These are phyloP conservation scores for Amauroascus verrucosus DNA, from an alignment of 2,329 filamentous ascomycete genomes.

Conservation along the genomic window DNA sequence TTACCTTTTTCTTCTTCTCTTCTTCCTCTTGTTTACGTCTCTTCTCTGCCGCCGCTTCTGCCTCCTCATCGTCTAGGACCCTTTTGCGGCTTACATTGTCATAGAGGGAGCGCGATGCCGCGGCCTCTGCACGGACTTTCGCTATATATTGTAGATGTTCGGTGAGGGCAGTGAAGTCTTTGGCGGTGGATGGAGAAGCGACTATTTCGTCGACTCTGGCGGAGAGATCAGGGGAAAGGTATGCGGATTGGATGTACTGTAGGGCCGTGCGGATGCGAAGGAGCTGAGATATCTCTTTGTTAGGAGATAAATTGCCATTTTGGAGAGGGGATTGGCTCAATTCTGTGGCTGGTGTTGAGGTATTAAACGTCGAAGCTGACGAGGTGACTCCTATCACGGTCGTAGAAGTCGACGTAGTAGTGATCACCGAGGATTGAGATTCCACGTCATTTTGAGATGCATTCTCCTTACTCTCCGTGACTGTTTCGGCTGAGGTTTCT, in stretches of 20 bases:
- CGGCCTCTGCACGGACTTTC: conserved; percentile 59
- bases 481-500: conserved; percentile 29
- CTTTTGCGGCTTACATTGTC: conserved; percentile 38
- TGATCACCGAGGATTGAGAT: conserved; percentile 26
- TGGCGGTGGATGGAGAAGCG: conserved; percentile 27
- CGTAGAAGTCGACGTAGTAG: conserved; percentile 26
- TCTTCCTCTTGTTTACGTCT: conserved; percentile 80
- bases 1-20: conserved; percentile 69
- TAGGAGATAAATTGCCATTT: conserved; percentile 24
- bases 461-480: conserved; percentile 21
- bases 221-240: conserved; percentile 35
- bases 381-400: conserved; percentile 26
- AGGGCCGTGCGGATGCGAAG: conserved; percentile 42
- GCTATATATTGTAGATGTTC: conserved; percentile 57
- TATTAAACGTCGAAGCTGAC: conserved; percentile 14
- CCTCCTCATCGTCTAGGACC: conserved; percentile 33
- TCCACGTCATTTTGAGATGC: conserved; percentile 21
- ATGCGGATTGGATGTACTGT: conserved; percentile 42
- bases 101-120: conserved; percentile 51
- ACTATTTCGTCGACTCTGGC: conserved; percentile 32
- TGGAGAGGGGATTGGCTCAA: conserved; percentile 26
- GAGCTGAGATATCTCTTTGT: conserved; percentile 26
- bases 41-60: conserved; percentile 55
- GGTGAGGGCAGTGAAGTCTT: conserved; percentile 62
- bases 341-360: conserved; percentile 2